Percentiles rank a stretch among this genome's conserved stretches.
Conservation (phyloP, 768 basidiomycete species). For the Kwoniella bestiolae region DNA sequence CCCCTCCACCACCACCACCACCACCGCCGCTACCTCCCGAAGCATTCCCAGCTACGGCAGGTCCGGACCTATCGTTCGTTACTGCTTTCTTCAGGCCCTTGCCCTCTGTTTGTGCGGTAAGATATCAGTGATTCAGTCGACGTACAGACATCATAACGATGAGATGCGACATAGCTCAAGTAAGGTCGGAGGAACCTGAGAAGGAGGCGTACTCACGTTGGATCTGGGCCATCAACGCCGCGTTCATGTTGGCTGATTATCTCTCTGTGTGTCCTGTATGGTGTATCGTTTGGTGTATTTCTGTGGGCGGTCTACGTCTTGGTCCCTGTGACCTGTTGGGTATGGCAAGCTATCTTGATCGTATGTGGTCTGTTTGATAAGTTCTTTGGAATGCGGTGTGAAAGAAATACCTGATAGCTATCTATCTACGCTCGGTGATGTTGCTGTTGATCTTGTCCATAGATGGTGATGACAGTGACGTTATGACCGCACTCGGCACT, state of each 20-base stretch:
- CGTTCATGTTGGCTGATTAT: constrained; percentile 40
- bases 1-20: constrained; percentile 58
- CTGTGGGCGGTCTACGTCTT: no score
- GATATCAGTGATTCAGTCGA: no score
- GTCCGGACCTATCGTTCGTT: constrained; percentile 68
- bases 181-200: background rate
- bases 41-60: constrained; percentile 36
- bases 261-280: background rate
- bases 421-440: background rate
- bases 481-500: background rate
- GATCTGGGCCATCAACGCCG: constrained; percentile 49
- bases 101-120: constrained; percentile 57
- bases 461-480: constrained; percentile 1
- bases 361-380: no score
- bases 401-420: background rate
- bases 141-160: no score
- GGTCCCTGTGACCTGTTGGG: no score
- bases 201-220: constrained; percentile 37
- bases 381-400: background rate
- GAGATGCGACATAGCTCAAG: no score
- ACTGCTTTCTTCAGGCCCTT: constrained; percentile 78
- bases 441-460: background rate
- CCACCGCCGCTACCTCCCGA: constrained; percentile 56
- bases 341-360: no score
- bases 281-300: no score